These are phyloP conservation scores for Kodamaea restingae DNA, from an alignment of 805 yeast genomes.

Conservation along the genomic window DNA sequence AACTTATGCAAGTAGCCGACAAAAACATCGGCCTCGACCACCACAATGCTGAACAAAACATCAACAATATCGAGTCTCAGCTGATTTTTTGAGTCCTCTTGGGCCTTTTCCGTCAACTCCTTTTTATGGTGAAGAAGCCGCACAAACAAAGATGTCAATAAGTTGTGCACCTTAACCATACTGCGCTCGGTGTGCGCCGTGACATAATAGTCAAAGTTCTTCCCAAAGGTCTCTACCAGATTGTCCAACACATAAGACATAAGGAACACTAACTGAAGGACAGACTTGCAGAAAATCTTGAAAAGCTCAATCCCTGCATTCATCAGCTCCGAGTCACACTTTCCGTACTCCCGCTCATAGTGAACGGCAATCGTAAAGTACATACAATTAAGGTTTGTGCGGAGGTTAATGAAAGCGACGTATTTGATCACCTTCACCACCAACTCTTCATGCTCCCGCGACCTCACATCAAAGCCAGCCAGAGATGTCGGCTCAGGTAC, in stretches of 20 bases:
- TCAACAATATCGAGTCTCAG: conserved; percentile 30
- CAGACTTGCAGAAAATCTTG: conserved; percentile 38
- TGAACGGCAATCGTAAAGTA: conserved; percentile 40
- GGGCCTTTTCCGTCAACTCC: conserved; percentile 21
- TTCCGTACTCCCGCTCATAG: conserved; percentile 32
- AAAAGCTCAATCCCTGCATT: conserved; percentile 40
- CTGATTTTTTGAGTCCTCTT: conserved; percentile 12
- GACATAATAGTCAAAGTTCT: conserved; percentile 33
- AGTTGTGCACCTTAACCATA: conserved; percentile 40
- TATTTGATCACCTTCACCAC: conserved; percentile 34
- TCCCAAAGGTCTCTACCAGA: conserved; percentile 39
- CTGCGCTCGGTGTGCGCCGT: conserved; percentile 36
- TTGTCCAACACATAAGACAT: conserved; percentile 42
- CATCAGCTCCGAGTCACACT: conserved; percentile 27
- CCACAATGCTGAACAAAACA: conserved; percentile 26
- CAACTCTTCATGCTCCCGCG: conserved; percentile 25
- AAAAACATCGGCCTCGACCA: conserved; percentile 39
- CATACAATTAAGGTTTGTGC: conserved; percentile 38
- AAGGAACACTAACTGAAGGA: conserved; percentile 39
- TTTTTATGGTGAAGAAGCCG: conserved; percentile 37
- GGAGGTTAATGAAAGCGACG: conserved; percentile 31
- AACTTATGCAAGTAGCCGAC: conserved; percentile 40
- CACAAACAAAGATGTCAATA: conserved; percentile 36
- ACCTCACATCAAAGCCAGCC: conserved; percentile 15
- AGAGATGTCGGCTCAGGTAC: conserved; percentile 15